These are phyloP conservation scores for Dimocarpus longan DNA, from an alignment of 345 rosid genomes.

Conservation along the genomic window DNA sequence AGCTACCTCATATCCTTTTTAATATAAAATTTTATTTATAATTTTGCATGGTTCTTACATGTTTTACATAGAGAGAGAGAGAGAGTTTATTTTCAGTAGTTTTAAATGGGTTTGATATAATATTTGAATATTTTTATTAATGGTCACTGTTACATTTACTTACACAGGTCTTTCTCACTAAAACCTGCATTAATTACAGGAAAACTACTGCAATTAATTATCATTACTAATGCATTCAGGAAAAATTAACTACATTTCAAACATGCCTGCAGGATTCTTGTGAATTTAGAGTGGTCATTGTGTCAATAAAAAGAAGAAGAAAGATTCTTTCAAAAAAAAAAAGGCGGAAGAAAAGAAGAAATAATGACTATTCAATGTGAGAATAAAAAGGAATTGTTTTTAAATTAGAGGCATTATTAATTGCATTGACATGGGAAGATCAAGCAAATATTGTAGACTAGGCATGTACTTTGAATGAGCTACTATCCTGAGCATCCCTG, in stretches of 20 bases:
- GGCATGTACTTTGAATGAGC: constrained; percentile 15
- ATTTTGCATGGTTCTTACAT: neutral
- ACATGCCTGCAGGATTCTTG: neutral
- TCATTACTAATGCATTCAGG: neutral
- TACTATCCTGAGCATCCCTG: neutral
- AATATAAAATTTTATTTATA: neutral
- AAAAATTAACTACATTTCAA: neutral
- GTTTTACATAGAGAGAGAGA: neutral
- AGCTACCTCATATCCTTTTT: neutral
- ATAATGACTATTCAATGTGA: neutral
- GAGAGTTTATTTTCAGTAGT: neutral
- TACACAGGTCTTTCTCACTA: neutral
- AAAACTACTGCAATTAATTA: constrained; percentile 8
- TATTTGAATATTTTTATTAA: neutral
- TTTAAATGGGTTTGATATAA: neutral
- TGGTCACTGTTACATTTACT: constrained; percentile 3
- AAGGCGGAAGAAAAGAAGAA: no score
- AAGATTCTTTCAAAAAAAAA: no score
- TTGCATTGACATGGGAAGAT: no score
- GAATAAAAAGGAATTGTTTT: neutral
- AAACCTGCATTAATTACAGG: neutral
- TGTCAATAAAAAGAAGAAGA: no score
- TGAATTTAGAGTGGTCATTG: neutral
- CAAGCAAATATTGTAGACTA: neutral
- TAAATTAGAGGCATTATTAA: no score